Percentiles rank a stretch among this genome's conserved stretches.
Evolutionary conservation across 306 rosid species (phyloP).

Genomic region (Cicer judaicum): DNA sequence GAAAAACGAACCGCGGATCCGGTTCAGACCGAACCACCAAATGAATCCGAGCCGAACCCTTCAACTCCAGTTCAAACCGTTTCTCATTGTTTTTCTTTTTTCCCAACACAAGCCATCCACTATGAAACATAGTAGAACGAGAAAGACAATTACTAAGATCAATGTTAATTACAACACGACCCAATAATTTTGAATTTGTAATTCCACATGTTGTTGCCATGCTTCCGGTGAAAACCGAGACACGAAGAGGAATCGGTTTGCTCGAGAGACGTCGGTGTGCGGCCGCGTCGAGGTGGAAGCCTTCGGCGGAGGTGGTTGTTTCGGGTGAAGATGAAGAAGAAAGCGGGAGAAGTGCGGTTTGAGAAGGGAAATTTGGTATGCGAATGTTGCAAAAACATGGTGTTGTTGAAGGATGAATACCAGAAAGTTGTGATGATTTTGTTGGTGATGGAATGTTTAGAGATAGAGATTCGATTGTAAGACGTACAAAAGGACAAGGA

Average conservation of each 20-base stretch:
- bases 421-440: constrained; percentile 54
- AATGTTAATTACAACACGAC: constrained; percentile 60
- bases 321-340: constrained; percentile 50
- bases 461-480: constrained; percentile 69
- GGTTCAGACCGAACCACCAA: constrained; percentile 75
- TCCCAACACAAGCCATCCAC: constrained; percentile 76
- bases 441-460: constrained; percentile 70
- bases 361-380: constrained; percentile 61
- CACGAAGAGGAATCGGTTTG: constrained; percentile 49
- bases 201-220: constrained; percentile 72
- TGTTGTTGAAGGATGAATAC: constrained; percentile 81
- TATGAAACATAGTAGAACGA: constrained; percentile 54
- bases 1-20: constrained; percentile 85
- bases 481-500: constrained; percentile 84
- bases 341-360: constrained; percentile 73
- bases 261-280: constrained; percentile 62
- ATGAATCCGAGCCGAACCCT: constrained; percentile 61
- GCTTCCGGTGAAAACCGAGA: constrained; percentile 76
- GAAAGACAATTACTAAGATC: constrained; percentile 42
- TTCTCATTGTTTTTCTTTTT: constrained; percentile 34
- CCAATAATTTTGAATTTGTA: constrained; percentile 62
- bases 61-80: constrained; percentile 44
- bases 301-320: constrained; percentile 56
- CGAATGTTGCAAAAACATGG: constrained; percentile 83
- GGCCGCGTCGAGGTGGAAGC: constrained; percentile 67